phyloP scores from a whole-genome alignment of 139 green algal genomes.

The Chlamydomonas sphaeroides region DNA sequence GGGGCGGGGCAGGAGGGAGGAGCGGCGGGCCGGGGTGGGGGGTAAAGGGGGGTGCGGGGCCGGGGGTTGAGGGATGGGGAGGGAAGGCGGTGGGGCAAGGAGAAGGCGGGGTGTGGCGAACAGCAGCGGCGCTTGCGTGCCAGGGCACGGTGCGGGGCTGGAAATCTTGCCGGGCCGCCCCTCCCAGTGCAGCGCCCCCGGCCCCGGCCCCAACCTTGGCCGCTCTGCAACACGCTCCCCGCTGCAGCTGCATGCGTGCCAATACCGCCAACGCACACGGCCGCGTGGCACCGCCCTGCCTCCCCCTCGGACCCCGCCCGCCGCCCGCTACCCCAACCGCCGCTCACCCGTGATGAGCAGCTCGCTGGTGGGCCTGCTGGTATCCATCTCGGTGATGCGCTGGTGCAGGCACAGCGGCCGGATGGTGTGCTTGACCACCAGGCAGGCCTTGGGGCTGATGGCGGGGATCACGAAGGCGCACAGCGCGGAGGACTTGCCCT shows the following conservation, averaged over 20 bases:
- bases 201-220: too few species aligned
- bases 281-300: too few species aligned
- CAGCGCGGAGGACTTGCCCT: slow-evolving; percentile 48
- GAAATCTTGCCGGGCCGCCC: too few species aligned
- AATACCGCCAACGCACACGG: too few species aligned
- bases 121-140: too few species aligned
- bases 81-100: too few species aligned
- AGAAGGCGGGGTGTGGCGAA: too few species aligned
- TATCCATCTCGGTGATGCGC: slow-evolving; percentile 40
- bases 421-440: slow-evolving; percentile 60
- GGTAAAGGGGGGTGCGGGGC: neutral
- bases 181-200: too few species aligned
- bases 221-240: too few species aligned
- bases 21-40: neutral
- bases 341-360: slow-evolving; percentile 55
- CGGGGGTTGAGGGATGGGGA: neutral
- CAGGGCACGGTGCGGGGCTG: too few species aligned
- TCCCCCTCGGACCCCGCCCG: neutral
- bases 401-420: slow-evolving; percentile 76
- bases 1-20: neutral
- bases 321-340: neutral
- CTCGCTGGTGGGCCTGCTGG: slow-evolving; percentile 58
- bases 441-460: slow-evolving; percentile 62
- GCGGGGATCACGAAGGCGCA: slow-evolving; percentile 63
- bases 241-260: too few species aligned